A percentile compares a stretch with the other conserved stretches of the same genome.
Conservation (phyloP, 2,329 filamentous ascomycete species). For the Trichoderma pleuroti region DNA sequence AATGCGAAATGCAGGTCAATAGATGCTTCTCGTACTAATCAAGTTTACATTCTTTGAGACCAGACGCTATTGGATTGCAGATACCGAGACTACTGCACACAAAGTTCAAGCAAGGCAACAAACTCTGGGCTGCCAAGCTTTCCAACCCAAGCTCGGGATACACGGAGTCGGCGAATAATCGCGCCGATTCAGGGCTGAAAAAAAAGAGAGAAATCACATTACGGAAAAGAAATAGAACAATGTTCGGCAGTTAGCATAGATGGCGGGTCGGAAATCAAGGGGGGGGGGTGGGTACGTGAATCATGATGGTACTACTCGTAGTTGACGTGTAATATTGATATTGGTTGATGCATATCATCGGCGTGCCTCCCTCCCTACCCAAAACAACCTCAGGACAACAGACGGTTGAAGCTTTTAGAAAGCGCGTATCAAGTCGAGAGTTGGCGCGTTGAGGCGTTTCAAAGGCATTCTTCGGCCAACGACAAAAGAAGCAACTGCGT, state of each 20-base stretch:
- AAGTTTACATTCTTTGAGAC: not conserved
- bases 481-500: not conserved
- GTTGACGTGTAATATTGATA: not conserved
- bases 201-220: not conserved
- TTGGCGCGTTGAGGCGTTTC: not conserved
- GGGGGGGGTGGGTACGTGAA: not conserved
- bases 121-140: not conserved
- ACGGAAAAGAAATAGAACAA: not conserved
- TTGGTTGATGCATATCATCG: not conserved
- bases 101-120: not conserved
- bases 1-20: not conserved
- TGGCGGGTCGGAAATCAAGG: not conserved
- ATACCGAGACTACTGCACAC: not conserved
- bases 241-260: not conserved
- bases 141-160: not conserved
- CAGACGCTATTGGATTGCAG: not conserved
- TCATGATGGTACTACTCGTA: not conserved
- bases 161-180: not conserved
- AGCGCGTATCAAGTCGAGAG: not conserved
- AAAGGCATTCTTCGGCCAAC: not conserved
- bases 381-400: not conserved
- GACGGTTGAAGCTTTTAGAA: not conserved
- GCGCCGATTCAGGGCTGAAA: conserved; percentile 1
- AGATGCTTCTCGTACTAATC: not conserved
- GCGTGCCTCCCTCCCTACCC: not conserved